Base-by-base conservation (phyloP, 2,329 filamentous ascomycete species). In the Dothistroma pini region DNA sequence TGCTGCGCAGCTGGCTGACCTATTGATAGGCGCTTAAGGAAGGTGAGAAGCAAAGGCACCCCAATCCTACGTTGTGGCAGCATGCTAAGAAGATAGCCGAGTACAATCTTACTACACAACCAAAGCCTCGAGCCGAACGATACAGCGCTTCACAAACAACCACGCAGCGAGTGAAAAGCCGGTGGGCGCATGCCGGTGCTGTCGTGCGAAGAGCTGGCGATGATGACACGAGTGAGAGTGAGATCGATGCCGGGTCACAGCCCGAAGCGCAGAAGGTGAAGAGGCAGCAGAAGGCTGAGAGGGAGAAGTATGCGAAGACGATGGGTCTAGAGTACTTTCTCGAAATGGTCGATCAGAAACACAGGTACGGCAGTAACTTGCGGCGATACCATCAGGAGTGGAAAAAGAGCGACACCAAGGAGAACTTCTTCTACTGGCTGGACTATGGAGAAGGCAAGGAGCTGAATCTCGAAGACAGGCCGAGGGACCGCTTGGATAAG, bases 381-480 rank as follows among this genome's bases (percentile, higher is more conserved):
- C 82, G 89, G 34, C 83, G 85, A 34, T 97, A 96, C 69, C 93
- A 97, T 70, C 84, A 86, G 61, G 86, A 89, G 66, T 97, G 93
- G 93, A 91, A 91, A 74, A 85, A 83, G 62, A 80, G 85, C 1
- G 80, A 89, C 31, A 93, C 91, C 0, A 84, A 86, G 4, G 89
- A 96, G 73, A 96, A 95, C 72, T 97, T 93, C 81, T 96, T 96
- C 74, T 93, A 92, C 76, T 96, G 93, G 92, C 80, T 96, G 1
- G 93, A 97, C 72, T 81, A 89, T 61, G 93, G 93, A 5, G 87
- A 88, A 54, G 93, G 93, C 0, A 86, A 80, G 67, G 75, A 83
- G 44, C 72, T 95, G 49, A 88, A 93, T 64, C 78, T 93, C 12
- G 83, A 86, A 3, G 82, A 84, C 0, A 91, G 91, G 65, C 87